These are phyloP conservation scores for Zoysia pacifica DNA, from an alignment of 176 grass and related monocot genomes.

Conservation along the genomic window DNA sequence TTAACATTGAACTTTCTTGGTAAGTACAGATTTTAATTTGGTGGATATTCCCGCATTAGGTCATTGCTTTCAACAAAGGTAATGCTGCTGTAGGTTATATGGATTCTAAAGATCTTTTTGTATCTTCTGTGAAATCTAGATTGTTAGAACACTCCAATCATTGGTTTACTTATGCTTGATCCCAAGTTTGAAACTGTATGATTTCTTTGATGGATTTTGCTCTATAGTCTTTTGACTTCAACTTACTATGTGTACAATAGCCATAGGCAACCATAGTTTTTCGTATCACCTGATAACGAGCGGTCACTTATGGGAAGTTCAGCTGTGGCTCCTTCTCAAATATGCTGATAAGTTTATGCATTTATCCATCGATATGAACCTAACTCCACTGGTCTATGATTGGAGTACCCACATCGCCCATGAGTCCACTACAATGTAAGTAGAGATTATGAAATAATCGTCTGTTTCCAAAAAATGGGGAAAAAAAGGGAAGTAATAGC, in stretches of 20 bases:
- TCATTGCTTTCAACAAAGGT: no score
- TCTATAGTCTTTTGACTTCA: slow-evolving; percentile 10
- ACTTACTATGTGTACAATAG: not conserved
- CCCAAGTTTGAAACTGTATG: not conserved
- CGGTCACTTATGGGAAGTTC: slow-evolving; percentile 24
- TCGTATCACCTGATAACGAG: slow-evolving; percentile 17
- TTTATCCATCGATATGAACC: slow-evolving; percentile 38
- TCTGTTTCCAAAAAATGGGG: not conserved
- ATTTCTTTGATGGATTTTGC: not conserved
- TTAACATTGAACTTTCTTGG: no score
- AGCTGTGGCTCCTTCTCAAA: not conserved
- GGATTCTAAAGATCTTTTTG: no score
- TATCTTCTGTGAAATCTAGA: no score
- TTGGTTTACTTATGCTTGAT: not conserved
- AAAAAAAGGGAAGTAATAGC: not conserved
- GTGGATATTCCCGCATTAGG: no score
- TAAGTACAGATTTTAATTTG: no score
- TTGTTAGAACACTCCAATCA: no score
- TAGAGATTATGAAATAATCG: slow-evolving; percentile 1
- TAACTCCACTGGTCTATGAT: slow-evolving; percentile 4
- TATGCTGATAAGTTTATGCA: slow-evolving; percentile 5
- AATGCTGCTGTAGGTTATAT: no score
- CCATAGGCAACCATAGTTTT: not conserved
- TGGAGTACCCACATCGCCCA: no score
- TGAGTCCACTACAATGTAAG: not conserved